phyloP scores from a whole-genome alignment of 345 rosid genomes.

The Salix exigua region DNA sequence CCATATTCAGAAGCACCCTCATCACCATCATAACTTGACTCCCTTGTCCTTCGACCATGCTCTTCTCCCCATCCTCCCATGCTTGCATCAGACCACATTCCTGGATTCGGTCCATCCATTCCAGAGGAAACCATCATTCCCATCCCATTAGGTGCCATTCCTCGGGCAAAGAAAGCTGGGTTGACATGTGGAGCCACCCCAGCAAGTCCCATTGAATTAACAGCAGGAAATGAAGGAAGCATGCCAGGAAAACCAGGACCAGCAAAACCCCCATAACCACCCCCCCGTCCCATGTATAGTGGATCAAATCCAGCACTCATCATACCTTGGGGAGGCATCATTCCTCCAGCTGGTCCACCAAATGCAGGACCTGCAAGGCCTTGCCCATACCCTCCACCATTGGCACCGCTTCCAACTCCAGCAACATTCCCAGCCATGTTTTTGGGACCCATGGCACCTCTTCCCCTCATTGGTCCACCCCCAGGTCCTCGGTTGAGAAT shows the following conservation, averaged over 20 bases:
- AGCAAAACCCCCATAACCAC: conserved; percentile 65
- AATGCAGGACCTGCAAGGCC: conserved; percentile 65
- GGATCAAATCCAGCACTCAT: conserved; percentile 84
- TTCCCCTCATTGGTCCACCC: conserved; percentile 65
- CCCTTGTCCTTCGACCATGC: conserved; percentile 47
- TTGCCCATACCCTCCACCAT: conserved; percentile 67
- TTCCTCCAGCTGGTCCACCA: conserved; percentile 57
- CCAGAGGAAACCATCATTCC: conserved; percentile 66
- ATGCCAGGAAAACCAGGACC: conserved; percentile 78
- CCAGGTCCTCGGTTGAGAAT: conserved; percentile 53
- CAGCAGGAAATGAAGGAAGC: conserved; percentile 70
- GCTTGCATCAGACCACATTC: conserved; percentile 71
- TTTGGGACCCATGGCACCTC: conserved; percentile 56
- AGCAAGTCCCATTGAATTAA: conserved; percentile 72
- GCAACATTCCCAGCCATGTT: conserved; percentile 45
- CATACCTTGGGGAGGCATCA: conserved; percentile 81
- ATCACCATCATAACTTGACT: conserved; percentile 74
- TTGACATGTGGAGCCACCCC: conserved; percentile 90
- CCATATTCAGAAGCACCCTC: conserved; percentile 87
- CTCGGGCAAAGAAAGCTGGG: conserved; percentile 72
- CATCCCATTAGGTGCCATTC: conserved; percentile 61
- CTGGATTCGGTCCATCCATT: conserved; percentile 63
- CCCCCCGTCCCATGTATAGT: conserved; percentile 71
- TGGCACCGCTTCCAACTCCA: conserved; percentile 41
- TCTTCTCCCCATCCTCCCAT: conserved; percentile 74